phyloP scores from a whole-genome alignment of 2,329 filamentous ascomycete species.

The Fusarium anthophilum region DNA sequence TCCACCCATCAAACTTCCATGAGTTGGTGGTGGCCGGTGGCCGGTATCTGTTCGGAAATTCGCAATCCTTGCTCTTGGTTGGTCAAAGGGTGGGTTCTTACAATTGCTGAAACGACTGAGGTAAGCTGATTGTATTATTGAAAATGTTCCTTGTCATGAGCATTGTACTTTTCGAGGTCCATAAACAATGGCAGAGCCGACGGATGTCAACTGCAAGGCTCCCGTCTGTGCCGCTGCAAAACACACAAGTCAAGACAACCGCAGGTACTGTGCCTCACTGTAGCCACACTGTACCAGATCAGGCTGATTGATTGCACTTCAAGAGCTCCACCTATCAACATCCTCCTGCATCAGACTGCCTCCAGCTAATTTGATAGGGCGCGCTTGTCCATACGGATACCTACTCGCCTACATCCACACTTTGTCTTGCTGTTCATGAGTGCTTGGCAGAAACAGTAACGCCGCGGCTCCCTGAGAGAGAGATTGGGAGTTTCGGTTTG shows the following conservation, averaged over 20 bases:
- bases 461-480: conserved; percentile 10
- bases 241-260: not conserved
- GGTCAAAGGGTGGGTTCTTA: not conserved
- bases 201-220: conserved; percentile 23
- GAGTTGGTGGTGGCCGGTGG: not conserved
- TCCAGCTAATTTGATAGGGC: conserved; percentile 14
- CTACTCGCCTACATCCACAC: conserved; percentile 13
- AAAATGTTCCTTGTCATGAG: not conserved
- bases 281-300: not conserved
- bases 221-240: conserved; percentile 21
- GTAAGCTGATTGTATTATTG: conserved; percentile 5
- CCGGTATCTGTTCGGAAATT: conserved; percentile 31
- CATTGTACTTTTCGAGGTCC: conserved; percentile 10
- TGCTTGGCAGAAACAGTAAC: conserved; percentile 26
- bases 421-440: conserved; percentile 17
- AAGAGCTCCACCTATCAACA: conserved; percentile 27
- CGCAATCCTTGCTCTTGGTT: conserved; percentile 15
- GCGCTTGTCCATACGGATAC: conserved; percentile 7
- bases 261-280: not conserved
- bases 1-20: not conserved
- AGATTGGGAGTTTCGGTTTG: conserved; percentile 20
- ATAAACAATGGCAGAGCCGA: conserved; percentile 15
- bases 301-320: conserved; percentile 15
- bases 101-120: conserved; percentile 3
- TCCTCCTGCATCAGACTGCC: conserved; percentile 14